Conservation (phyloP, 805 yeast species). For the Pichia scutulata region DNA sequence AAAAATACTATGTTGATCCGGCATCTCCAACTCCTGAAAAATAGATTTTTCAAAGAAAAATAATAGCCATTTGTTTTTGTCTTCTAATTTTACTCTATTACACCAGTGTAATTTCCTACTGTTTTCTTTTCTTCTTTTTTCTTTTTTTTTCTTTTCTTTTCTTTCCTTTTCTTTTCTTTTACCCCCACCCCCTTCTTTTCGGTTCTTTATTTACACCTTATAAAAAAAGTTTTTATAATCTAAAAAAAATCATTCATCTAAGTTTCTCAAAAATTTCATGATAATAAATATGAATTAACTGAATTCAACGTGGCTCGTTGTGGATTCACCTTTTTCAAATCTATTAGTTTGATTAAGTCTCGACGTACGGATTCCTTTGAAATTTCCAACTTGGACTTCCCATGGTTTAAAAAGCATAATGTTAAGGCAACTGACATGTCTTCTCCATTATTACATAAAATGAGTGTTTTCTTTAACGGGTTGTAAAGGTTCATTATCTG, state of each 20-base stretch:
- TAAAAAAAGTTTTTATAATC: neutral
- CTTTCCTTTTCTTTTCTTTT: neutral
- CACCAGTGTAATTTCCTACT: no score
- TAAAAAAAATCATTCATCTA: neutral
- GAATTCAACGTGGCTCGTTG: constrained; percentile 72
- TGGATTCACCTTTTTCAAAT: constrained; percentile 51
- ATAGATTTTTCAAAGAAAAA: neutral
- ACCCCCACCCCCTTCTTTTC: neutral
- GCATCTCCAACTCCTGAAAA: neutral
- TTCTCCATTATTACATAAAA: constrained; percentile 56
- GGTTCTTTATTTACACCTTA: neutral
- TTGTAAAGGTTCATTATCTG: constrained; percentile 29
- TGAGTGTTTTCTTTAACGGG: constrained; percentile 25
- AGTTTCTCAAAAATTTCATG: no score
- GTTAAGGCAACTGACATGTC: constrained; percentile 62
- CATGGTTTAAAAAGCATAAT: constrained; percentile 41
- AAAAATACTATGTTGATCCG: neutral
- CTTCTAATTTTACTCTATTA: no score
- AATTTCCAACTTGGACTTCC: constrained; percentile 29
- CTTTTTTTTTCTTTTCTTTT: no score
- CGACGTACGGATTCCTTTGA: constrained; percentile 29
- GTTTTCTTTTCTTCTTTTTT: no score
- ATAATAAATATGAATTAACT: constrained; percentile 53
- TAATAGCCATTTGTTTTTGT: neutral
- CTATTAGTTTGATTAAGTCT: constrained; percentile 45